Conservation (phyloP, 139 green algal species). For the Chlamydomonas schloesseri region DNA sequence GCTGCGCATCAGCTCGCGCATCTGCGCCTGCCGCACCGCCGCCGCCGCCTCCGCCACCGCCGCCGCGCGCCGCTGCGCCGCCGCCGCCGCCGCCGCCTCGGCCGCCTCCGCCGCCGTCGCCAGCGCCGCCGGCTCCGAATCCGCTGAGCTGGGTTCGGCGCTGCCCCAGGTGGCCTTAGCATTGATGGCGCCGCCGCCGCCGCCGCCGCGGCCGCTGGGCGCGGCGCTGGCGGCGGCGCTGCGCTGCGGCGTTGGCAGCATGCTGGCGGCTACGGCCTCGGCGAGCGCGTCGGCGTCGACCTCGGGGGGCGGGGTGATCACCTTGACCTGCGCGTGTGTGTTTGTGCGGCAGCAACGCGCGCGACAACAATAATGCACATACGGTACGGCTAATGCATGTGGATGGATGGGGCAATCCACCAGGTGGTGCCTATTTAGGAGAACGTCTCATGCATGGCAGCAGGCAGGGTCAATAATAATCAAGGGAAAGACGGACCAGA, state of each 20-base stretch:
- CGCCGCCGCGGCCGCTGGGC: neutral
- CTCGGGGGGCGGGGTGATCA: constrained; percentile 5
- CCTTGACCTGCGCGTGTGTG: constrained; percentile 3
- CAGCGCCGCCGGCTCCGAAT: too few relatives aligned
- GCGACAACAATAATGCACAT: too few relatives aligned
- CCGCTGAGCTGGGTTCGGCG: neutral
- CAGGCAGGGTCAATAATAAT: neutral
- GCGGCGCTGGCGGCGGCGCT: neutral
- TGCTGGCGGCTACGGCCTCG: neutral
- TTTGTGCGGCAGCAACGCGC: too few relatives aligned
- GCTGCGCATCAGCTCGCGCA: constrained; percentile 20
- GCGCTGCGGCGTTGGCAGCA: neutral
- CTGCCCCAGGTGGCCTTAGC: too few relatives aligned
- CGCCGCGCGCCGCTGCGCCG: neutral
- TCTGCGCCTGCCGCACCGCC: constrained; percentile 17
- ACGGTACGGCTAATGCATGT: too few relatives aligned
- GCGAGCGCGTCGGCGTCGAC: neutral
- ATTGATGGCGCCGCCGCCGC: too few relatives aligned
- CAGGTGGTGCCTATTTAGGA: too few relatives aligned
- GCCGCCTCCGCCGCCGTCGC: neutral
- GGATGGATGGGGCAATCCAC: too few relatives aligned
- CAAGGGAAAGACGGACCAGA: too few relatives aligned
- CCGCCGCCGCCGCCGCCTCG: neutral
- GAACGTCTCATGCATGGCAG: neutral
- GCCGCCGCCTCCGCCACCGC: neutral